Conservation (phyloP, 2,329 filamentous ascomycete genomes). For the Fusarium sp. region DNA sequence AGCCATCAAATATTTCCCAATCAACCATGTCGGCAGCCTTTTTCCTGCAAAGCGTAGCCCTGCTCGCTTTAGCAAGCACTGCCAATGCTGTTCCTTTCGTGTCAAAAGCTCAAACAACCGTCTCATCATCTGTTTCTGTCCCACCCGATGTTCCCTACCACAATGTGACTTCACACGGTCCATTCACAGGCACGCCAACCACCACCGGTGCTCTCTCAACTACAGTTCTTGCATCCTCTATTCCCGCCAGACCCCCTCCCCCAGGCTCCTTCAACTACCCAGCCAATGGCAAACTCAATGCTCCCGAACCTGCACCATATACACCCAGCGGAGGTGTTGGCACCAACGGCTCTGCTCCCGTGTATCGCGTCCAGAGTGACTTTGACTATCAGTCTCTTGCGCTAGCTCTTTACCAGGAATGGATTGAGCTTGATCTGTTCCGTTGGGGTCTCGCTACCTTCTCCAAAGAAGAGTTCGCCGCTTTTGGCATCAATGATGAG, state of each 20-base stretch:
- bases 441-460: conserved; percentile 80
- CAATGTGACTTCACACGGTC: conserved; percentile 76
- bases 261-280: conserved; percentile 77
- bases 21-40: conserved; percentile 12
- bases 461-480: conserved; percentile 76
- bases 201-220: conserved; percentile 77
- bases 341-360: conserved; percentile 80
- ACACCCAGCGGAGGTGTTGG: conserved; percentile 79
- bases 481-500: conserved; percentile 75
- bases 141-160: conserved; percentile 56
- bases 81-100: conserved; percentile 52
- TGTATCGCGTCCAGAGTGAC: conserved; percentile 83
- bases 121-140: conserved; percentile 50
- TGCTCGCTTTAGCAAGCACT: conserved; percentile 31
- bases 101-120: conserved; percentile 54
- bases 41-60: conserved; percentile 8
- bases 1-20: not conserved
- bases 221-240: conserved; percentile 66
- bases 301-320: conserved; percentile 78
- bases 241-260: conserved; percentile 69
- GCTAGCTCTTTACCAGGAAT: conserved; percentile 84
- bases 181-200: conserved; percentile 73
- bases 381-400: conserved; percentile 86
- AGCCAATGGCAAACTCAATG: conserved; percentile 75
- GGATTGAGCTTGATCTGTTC: conserved; percentile 87